These are phyloP conservation scores for Colletotrichum tofieldiae DNA, from an alignment of 2,329 filamentous ascomycete species.

Conservation along the genomic window DNA sequence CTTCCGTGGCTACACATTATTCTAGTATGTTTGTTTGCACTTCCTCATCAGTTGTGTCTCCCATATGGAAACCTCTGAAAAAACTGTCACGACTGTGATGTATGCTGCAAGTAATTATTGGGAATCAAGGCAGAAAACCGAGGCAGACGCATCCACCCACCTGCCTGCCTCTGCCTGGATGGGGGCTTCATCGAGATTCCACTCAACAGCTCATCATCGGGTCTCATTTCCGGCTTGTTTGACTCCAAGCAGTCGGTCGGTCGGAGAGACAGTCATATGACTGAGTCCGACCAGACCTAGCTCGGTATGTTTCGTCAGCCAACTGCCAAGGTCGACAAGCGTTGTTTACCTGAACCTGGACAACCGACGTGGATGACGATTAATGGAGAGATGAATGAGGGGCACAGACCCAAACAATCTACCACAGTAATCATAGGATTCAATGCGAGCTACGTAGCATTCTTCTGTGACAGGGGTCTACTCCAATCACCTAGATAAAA, in stretches of 20 bases:
- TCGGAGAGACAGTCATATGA: neutral
- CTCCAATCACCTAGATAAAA: conserved; percentile 20
- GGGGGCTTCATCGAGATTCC: neutral
- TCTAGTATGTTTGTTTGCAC: neutral
- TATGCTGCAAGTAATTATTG: neutral
- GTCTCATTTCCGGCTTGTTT: neutral
- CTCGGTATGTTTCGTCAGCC: neutral
- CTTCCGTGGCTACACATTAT: neutral
- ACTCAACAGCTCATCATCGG: neutral
- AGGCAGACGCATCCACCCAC: neutral
- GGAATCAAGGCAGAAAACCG: neutral
- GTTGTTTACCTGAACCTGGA: neutral
- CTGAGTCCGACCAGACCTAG: neutral
- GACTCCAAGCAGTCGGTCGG: neutral
- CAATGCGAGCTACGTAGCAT: conserved; percentile 24
- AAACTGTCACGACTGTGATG: neutral
- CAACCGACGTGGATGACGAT: conserved; percentile 23
- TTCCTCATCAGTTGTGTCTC: neutral
- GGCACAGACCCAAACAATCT: conserved; percentile 16
- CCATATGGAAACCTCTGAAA: too few relatives aligned
- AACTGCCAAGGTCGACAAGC: neutral
- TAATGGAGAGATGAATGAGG: conserved; percentile 29
- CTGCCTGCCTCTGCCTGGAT: neutral
- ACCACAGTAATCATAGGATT: neutral
- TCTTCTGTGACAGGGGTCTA: conserved; percentile 9